phyloP scores from a whole-genome alignment of 768 basidiomycete genomes.

The Lactifluus subvellereus region DNA sequence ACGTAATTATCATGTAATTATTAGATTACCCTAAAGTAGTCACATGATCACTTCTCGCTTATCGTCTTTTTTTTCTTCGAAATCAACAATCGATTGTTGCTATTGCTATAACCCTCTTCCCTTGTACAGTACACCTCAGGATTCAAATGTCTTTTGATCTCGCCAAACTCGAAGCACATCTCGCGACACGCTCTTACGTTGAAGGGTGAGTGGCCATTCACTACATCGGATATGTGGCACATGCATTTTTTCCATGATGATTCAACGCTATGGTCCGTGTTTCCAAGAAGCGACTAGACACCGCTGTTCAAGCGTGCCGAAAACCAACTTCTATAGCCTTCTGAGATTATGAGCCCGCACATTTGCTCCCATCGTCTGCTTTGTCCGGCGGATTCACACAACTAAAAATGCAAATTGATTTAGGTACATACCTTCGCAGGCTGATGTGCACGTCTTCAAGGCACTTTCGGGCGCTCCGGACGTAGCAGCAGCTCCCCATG shows the following conservation, averaged over 20 bases:
- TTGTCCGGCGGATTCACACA: not conserved
- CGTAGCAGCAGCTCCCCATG: slow-evolving; percentile 61
- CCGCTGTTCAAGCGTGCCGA: slow-evolving; percentile 75
- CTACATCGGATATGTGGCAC: not conserved
- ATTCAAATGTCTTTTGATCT: slow-evolving; percentile 59
- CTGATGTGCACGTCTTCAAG: slow-evolving; percentile 90
- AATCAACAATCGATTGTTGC: not conserved
- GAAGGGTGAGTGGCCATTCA: slow-evolving; percentile 65
- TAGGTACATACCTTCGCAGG: slow-evolving; percentile 90
- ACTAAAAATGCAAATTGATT: slow-evolving; percentile 4
- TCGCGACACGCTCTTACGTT: slow-evolving; percentile 80
- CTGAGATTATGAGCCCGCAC: slow-evolving; percentile 42
- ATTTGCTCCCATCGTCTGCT: slow-evolving; percentile 3
- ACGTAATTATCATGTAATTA: too few species aligned
- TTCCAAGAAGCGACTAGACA: slow-evolving; percentile 94
- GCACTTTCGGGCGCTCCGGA: slow-evolving; percentile 63
- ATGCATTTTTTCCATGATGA: slow-evolving; percentile 49
- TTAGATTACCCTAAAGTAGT: too few species aligned
- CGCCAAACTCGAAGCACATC: slow-evolving; percentile 76
- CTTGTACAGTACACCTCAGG: not conserved
- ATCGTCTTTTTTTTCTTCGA: not conserved
- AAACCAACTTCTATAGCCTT: slow-evolving; percentile 56
- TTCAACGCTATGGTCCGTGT: slow-evolving; percentile 88
- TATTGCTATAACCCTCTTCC: not conserved
- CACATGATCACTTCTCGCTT: not conserved